Evolutionary conservation across 176 grass and related monocot species (phyloP), one percentile per base, ranked within the genome.

Genomic region (Juncus inflexus): DNA sequence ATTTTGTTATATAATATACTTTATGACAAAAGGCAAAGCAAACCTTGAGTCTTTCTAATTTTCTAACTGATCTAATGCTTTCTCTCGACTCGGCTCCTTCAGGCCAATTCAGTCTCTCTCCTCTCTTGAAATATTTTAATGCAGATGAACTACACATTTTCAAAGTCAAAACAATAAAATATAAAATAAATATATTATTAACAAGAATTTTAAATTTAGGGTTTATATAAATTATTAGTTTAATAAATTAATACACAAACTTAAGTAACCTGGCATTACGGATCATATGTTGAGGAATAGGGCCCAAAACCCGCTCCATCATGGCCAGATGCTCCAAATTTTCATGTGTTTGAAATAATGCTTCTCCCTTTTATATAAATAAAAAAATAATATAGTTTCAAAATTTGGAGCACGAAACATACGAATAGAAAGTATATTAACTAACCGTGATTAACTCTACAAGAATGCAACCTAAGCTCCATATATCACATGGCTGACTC

Each of bases 241-340:
- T 9, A 42, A n/a, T 55, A 65, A 28, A 35, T 35, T 10, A 57
- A 62, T 61, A 15, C 75, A 8, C 37, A 0, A 38, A 28, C 1
- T 28, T 28, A 28, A 28, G 19, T 28, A 28, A 96, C 91, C 84
- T 85, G 40, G 91, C 79, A 82, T 85, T 87, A 51, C 76, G 55
- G 65, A 90, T 96, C 87, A 96, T 96, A 62, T 71, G 81, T 62
- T 84, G 86, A 50, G 91, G 87, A 15, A 95, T 12, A 38, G 84
- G 87, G 66, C 91, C 91, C 69, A 96, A 66, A 90, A 96, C 87
- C 50, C 79, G 86, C 78, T 96, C 91, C 91, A 96, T 96, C 91
- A 96, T 96, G 52, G 91, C 87, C 51, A 96, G 61, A 76, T 96
- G 91, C 75, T 96, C 91, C 65, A 90, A 70, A 72, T 96, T 90